Evolutionary conservation across 225 moss, liverwort and hornwort genomes (phyloP), one percentile per base, ranked within the genome.

Genomic region (Pseudisothecium myosuroides): DNA sequence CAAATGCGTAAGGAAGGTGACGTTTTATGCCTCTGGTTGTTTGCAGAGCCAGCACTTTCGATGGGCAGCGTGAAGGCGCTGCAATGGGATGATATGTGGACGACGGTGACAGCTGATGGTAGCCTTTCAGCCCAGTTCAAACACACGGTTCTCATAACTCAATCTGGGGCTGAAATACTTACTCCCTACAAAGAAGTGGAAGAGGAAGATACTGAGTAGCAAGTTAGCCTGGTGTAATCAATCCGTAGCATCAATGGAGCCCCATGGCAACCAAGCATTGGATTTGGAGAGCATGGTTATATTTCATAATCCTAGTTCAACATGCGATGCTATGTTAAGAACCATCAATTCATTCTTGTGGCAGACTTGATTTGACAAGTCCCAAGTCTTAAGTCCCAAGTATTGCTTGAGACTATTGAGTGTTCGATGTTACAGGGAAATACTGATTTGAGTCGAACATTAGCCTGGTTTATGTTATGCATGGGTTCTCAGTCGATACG

Each of bases 1-100:
- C 36, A 85, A 66, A 73, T 80, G 49, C 26, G 8, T 15, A 49
- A 85, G 59, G 74, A 73, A 75, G 29, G 76, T 62, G 49, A 67
- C 62, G 43, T 60, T 63, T 49, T 72, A 58, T 87, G 63, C 54
- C 45, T 78, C 31, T 83, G 81, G 73, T 67, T 92, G 87, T 73
- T 83, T 91, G 90, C 93, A 97, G 97, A 94, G 87, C 97, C 97
- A 49, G 95, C 96, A 66, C 94, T 98, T 56, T 96, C 97, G 10
- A 91, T 94, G 89, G 96, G 97, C 66, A 96, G 90, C 89, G 95
- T 88, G 82, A 94, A 93, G 81, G 96, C 95, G 47, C 82, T 94
- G 91, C 95, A 94, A 92, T 98, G 97, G 97, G 96, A 92, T 85
- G 97, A 98, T 79, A 94, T 90, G 69, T 98, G 96, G 96, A 98